Evolutionary conservation across 176 grass and related monocot genomes (phyloP).

Genomic region (Coix lacrymajobi): DNA sequence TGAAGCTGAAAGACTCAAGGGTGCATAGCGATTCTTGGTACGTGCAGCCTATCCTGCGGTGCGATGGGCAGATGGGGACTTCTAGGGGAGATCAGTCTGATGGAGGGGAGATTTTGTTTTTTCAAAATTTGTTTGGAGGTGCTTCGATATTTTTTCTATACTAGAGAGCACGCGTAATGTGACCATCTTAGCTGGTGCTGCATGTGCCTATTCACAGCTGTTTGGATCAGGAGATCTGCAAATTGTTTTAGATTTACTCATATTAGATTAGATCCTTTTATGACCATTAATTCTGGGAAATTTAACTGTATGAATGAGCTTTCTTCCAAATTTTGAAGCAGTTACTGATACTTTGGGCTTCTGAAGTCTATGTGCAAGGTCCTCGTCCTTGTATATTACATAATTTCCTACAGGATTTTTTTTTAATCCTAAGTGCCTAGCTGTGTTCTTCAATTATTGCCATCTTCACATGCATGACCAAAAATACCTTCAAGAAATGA

Average conservation of each 20-base stretch:
- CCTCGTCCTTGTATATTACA: not conserved
- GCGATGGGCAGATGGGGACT: not conserved
- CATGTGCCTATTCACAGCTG: not conserved
- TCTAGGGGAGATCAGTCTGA: not conserved
- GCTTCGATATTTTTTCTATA: not conserved
- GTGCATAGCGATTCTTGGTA: not conserved
- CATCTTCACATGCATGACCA: slow-evolving; percentile 4
- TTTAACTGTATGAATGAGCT: not conserved
- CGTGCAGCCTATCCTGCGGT: not conserved
- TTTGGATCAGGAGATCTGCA: not conserved
- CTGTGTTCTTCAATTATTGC: slow-evolving; percentile 15
- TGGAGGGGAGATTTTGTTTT: not conserved
- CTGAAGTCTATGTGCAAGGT: not conserved
- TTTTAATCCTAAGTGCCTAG: not conserved
- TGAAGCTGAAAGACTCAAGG: not conserved
- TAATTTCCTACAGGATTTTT: not conserved
- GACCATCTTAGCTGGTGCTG: slow-evolving; percentile 12
- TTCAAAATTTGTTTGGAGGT: not conserved
- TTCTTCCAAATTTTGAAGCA: no score
- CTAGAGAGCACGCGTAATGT: not conserved
- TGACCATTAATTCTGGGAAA: not conserved
- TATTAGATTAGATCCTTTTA: not conserved
- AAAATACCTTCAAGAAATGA: not conserved
- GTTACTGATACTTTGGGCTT: not conserved
- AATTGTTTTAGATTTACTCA: not conserved